Conservation (phyloP, 2,329 filamentous ascomycete species). For the Verruconis gallopava region DNA sequence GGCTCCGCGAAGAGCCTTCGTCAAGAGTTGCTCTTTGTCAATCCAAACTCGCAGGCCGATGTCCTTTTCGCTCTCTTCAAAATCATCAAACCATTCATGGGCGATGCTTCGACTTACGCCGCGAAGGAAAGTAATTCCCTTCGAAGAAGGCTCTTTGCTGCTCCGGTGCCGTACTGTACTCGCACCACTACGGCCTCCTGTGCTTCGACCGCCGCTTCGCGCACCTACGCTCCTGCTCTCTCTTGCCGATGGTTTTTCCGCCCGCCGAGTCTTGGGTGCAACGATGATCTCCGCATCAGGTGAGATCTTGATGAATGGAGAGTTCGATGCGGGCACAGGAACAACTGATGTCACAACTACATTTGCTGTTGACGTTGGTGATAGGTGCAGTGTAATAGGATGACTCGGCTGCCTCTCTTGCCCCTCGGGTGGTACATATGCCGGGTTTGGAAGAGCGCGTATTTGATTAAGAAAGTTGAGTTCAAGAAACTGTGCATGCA, state of each 20-base stretch:
- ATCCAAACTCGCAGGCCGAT: conserved; percentile 66
- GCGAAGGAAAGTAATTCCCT: conserved; percentile 60
- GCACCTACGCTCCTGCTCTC: conserved; percentile 19
- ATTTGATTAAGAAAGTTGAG: conserved; percentile 89
- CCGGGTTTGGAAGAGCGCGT: conserved; percentile 79
- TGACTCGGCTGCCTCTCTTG: conserved; percentile 42
- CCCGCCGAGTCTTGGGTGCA: conserved; percentile 73
- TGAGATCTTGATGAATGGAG: conserved; percentile 80
- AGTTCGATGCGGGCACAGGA: conserved; percentile 53
- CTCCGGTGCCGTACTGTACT: conserved; percentile 47
- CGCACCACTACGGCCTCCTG: conserved; percentile 54
- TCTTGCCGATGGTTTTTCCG: conserved; percentile 38
- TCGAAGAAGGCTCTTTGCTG: conserved; percentile 45
- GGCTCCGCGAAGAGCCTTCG: conserved; percentile 60
- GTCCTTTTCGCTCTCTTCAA: conserved; percentile 20
- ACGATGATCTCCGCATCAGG: conserved; percentile 95
- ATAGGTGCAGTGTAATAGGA: conserved; percentile 81
- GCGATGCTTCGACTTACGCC: conserved; percentile 61
- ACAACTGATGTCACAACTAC: conserved; percentile 76
- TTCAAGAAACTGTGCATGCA: conserved; percentile 91
- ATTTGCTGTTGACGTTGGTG: conserved; percentile 88
- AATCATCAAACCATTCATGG: conserved; percentile 67
- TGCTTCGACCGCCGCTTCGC: conserved; percentile 69
- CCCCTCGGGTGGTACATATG: conserved; percentile 37
- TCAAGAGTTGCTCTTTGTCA: conserved; percentile 61